Evolutionary conservation across 148 eudicot species (phyloP).

Genomic region (Suaeda aralocaspica): DNA sequence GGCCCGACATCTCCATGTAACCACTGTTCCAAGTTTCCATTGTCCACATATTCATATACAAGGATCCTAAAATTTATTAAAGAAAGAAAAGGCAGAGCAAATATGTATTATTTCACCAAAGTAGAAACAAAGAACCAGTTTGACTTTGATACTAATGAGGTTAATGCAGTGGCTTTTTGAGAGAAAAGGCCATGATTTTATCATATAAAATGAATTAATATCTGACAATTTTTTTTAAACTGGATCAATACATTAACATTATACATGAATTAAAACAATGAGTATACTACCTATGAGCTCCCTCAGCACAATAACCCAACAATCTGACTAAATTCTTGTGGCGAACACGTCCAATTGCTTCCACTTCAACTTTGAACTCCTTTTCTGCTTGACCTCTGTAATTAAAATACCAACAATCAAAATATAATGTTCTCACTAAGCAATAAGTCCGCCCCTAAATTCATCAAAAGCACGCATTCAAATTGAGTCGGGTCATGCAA

Average conservation of each 20-base stretch:
- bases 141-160: constrained; percentile 1
- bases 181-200: neutral
- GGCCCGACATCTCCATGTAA: constrained; percentile 90
- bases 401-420: neutral
- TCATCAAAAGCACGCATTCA: neutral
- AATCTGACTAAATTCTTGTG: constrained; percentile 86
- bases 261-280: neutral
- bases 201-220: neutral
- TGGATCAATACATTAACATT: neutral
- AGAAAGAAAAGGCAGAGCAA: no score
- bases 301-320: constrained; percentile 93
- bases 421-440: neutral
- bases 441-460: neutral
- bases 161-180: neutral
- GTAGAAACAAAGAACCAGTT: no score
- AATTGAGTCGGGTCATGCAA: neutral
- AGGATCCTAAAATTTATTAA: constrained; percentile 80
- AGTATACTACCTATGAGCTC: constrained; percentile 67
- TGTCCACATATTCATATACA: constrained; percentile 85
- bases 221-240: no score
- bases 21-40: constrained; percentile 93
- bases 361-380: constrained; percentile 93
- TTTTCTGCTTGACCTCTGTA: constrained; percentile 93
- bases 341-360: constrained; percentile 89
- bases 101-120: no score